Conservation (phyloP, 495 filamentous ascomycete genomes). For the Lichenothelia convexa region DNA sequence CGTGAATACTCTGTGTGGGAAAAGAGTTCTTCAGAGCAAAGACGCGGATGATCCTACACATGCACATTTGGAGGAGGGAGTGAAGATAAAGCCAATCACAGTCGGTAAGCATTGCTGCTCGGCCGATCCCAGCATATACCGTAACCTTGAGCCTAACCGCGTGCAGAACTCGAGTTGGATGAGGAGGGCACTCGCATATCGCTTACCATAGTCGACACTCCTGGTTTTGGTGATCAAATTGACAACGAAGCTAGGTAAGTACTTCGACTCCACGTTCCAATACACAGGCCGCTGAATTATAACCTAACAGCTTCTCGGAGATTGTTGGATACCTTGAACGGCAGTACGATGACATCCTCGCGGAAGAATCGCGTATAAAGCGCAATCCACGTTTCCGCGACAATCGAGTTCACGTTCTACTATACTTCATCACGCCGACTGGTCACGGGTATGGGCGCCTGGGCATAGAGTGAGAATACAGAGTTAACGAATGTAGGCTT, state of each 20-base stretch:
- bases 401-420: slow-evolving; percentile 91
- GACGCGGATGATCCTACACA: slow-evolving; percentile 74
- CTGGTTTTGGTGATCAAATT: slow-evolving; percentile 95
- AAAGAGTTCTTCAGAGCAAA: slow-evolving; percentile 72
- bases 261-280: background rate
- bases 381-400: slow-evolving; percentile 98
- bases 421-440: slow-evolving; percentile 98
- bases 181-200: slow-evolving; percentile 97
- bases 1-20: slow-evolving; percentile 96
- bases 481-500: slow-evolving; percentile 35
- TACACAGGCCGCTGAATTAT: background rate
- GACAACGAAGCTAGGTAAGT: slow-evolving; percentile 93
- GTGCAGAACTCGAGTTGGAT: slow-evolving; percentile 77
- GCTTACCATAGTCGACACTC: slow-evolving; percentile 94
- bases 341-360: slow-evolving; percentile 98
- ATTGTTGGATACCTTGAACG: slow-evolving; percentile 95
- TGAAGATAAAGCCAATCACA: slow-evolving; percentile 94
- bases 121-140: background rate
- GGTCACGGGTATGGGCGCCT: slow-evolving; percentile 58
- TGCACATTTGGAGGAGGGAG: slow-evolving; percentile 88
- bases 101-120: slow-evolving; percentile 42
- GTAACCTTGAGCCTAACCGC: background rate
- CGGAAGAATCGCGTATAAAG: slow-evolving; percentile 99
- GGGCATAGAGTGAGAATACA: slow-evolving; percentile 4
- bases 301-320: slow-evolving; percentile 58